Evolutionary conservation across 495 filamentous ascomycete genomes (phyloP), one percentile per base, ranked within the genome.

Genomic region (Hyaloscypha bicolor): DNA sequence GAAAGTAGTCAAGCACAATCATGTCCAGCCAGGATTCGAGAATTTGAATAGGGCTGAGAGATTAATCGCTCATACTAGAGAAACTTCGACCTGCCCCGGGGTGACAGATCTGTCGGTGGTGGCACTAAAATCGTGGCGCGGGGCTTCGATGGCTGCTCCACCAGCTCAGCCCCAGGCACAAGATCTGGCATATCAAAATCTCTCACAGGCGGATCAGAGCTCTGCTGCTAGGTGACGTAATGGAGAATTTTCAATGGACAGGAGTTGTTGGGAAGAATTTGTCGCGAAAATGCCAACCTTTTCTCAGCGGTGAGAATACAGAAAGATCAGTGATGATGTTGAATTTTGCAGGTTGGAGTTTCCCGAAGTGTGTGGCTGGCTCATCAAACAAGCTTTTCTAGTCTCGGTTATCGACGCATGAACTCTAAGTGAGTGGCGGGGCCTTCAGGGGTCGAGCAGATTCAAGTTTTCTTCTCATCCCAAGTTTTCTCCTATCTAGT

Each of bases 11-110:
- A 48, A 16, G 42, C 1, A 48, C 42, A 48, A 12, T 1, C 42
- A 48, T 12, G 16, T 14, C 42, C 9, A 48, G 16, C 42, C 6
- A 48, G 42, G 42, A 48, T 48, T 19, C 42, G 42, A 48, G 2
- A 48, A 48, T 48, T 19, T 48, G 11, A 19, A 48, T 19, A 14
- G 42, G 4, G 42, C 16, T 37, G 35, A 48, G 1, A 42, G n/a
- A 62, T 42, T 62, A 62, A 62, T 62, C 60, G 35, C 60, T 62
- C 60, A 62, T 62, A n/a, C n/a, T n/a, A 62, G 60, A 42, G 37
- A 30, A 37, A 19, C 6, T 25, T 12, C 2, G 14, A 21, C 25
- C 1, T 33, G 30, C 30, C 57, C 57, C 6, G 57, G 21, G 37
- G 25, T 29, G 39, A 12, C 35, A 62, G 21, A 6, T 21, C 0